These are phyloP conservation scores for Colletotrichum liriopes DNA, from an alignment of 2,329 filamentous ascomycete species.

Conservation along the genomic window DNA sequence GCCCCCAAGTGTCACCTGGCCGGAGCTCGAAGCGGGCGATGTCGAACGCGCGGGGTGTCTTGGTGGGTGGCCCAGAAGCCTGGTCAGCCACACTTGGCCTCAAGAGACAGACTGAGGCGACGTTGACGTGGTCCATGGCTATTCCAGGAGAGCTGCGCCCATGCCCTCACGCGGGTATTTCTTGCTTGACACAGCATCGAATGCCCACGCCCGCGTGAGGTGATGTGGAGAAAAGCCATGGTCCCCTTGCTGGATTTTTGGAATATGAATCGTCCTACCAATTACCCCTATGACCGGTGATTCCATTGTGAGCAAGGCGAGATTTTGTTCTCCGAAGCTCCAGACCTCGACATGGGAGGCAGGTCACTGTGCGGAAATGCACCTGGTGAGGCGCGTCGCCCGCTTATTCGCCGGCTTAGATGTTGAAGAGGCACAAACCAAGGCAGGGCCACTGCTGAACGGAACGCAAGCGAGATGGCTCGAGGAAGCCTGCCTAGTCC, in stretches of 20 bases:
- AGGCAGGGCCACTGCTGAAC: constrained; percentile 20
- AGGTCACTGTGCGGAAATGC: not conserved
- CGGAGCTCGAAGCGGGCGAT: constrained; percentile 13
- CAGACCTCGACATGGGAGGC: not conserved
- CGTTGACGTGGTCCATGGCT: too few species aligned
- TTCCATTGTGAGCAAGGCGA: not conserved
- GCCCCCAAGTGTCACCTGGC: constrained; percentile 26
- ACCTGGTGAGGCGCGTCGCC: constrained; percentile 6
- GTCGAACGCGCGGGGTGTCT: constrained; percentile 9
- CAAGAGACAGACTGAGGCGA: not conserved
- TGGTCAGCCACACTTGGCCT: constrained; percentile 14
- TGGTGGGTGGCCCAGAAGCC: not conserved
- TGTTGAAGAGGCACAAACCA: constrained; percentile 5
- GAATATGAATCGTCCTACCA: not conserved
- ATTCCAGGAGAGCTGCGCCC: too few species aligned
- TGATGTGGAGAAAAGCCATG: not conserved
- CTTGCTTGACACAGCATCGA: not conserved
- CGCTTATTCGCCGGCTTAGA: not conserved
- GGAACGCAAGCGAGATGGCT: constrained; percentile 25
- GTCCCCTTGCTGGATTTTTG: constrained; percentile 1
- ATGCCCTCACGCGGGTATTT: too few species aligned
- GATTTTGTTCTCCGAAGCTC: not conserved
- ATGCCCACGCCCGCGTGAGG: not conserved
- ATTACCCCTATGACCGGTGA: constrained; percentile 9
- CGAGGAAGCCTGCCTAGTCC: constrained; percentile 3